Percentiles rank a stretch among this genome's conserved stretches.
phyloP scores from a whole-genome alignment of 2,329 filamentous ascomycete species.

The Xylariaceae sp. region DNA sequence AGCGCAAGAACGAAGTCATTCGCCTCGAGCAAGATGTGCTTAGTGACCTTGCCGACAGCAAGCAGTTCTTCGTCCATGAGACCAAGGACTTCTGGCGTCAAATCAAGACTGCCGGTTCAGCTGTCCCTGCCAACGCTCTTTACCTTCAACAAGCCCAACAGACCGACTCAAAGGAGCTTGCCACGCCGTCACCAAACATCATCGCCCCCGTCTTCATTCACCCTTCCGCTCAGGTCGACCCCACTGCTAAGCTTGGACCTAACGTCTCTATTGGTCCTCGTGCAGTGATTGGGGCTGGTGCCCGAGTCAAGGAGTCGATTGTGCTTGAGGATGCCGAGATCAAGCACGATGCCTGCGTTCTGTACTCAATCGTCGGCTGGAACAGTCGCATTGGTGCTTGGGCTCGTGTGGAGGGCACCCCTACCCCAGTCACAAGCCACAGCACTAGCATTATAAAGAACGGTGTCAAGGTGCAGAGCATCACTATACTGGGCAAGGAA shows the following conservation, averaged over 20 bases:
- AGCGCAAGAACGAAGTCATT: constrained; percentile 76
- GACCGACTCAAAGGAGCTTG: constrained; percentile 72
- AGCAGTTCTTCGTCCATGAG: constrained; percentile 97
- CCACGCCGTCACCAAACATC: constrained; percentile 77
- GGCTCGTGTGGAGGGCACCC: constrained; percentile 94
- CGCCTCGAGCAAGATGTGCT: constrained; percentile 96
- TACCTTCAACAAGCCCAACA: constrained; percentile 95
- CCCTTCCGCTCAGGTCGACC: constrained; percentile 82
- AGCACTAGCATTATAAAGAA: constrained; percentile 95
- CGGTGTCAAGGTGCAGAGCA: constrained; percentile 96
- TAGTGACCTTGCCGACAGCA: constrained; percentile 90
- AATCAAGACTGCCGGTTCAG: constrained; percentile 98
- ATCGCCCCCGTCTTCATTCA: constrained; percentile 93
- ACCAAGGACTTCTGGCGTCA: constrained; percentile 99
- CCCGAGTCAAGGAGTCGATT: constrained; percentile 90
- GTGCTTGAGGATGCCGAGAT: constrained; percentile 93
- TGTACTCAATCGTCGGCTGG: constrained; percentile 97
- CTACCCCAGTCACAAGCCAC: constrained; percentile 80
- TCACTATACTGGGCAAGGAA: constrained; percentile 96
- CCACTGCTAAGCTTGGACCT: constrained; percentile 91
- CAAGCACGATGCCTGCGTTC: constrained; percentile 91
- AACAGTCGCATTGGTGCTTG: constrained; percentile 94
- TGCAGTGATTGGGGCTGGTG: constrained; percentile 76
- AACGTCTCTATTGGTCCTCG: constrained; percentile 96
- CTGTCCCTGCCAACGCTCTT: constrained; percentile 91